Evolutionary conservation across 2,329 filamentous ascomycete genomes (phyloP).

Genomic region (Apiospora arundinis): DNA sequence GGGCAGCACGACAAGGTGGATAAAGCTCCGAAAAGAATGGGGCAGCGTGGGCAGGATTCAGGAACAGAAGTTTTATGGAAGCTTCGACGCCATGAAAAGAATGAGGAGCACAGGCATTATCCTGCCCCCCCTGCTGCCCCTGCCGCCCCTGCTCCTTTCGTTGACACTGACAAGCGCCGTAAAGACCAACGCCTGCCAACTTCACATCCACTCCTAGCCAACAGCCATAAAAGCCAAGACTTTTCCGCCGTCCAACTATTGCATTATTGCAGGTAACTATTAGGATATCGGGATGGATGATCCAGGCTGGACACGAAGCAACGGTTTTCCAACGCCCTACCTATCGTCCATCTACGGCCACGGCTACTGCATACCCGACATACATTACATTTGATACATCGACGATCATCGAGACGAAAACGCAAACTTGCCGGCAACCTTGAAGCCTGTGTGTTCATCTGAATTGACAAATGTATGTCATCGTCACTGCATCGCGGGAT

Average conservation of each 20-base stretch:
- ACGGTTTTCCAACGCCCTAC: no score
- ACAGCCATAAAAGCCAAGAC: no score
- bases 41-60: no score
- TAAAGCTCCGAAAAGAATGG: neutral
- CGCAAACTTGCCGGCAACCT: neutral
- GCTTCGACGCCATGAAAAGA: neutral
- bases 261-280: no score
- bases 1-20: neutral
- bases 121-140: neutral
- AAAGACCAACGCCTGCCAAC: no score
- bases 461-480: neutral
- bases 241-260: no score
- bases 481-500: neutral
- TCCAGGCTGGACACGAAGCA: no score
- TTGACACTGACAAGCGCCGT: neutral
- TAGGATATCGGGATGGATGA: no score
- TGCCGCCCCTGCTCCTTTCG: neutral
- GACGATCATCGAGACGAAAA: neutral
- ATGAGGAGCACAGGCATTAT: neutral
- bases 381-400: no score
- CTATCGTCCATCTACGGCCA: no score
- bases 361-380: no score
- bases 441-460: neutral
- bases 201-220: no score
- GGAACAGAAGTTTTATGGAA: slow-evolving; percentile 12